A percentile compares a stretch with the other conserved stretches of the same genome.
Conservation (phyloP, 176 grass and related monocot genomes). For the bread wheat (Triticum aestivum) region IWGSC_CS_RefSeq_v2.1 NC_057803.1:173681950-173682449, state of each 20-base stretch:
- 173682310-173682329: slow-evolving; percentile 6
- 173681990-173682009: not conserved
- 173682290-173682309: not conserved
- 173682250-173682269: not conserved
- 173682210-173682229: not conserved
- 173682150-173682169: not conserved
- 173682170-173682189: not conserved
- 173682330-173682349: slow-evolving; percentile 68
- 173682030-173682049: not conserved
- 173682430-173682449: too few relatives aligned
- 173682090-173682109: slow-evolving; percentile 8
- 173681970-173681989: not conserved
- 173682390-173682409: too few relatives aligned
- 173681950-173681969: slow-evolving; percentile 44
- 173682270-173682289: slow-evolving; percentile 2
- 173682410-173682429: too few relatives aligned
- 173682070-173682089: not conserved
- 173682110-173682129: slow-evolving; percentile 1
- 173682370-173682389: slow-evolving; percentile 36
- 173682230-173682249: not conserved
- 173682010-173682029: not conserved
- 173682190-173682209: not conserved
- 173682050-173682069: not conserved
- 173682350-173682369: not conserved
- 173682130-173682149: not conserved